Conservation (phyloP, 2,329 filamentous ascomycete species). For the Pseudomassariella vexata region DNA sequence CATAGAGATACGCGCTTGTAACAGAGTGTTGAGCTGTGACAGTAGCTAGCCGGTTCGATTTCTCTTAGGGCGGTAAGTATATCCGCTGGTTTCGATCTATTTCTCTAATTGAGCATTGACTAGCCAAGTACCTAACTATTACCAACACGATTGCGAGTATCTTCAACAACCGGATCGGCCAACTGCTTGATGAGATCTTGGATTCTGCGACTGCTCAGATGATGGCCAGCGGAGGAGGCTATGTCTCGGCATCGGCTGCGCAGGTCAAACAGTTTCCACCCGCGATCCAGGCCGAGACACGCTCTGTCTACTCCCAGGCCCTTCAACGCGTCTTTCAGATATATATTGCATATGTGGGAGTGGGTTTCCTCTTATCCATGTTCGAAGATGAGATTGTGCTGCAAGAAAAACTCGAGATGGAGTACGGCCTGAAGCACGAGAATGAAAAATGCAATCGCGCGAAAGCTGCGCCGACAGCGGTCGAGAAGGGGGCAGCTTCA, state of each 20-base stretch:
- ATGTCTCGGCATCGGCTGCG: conserved; percentile 4
- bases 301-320: conserved; percentile 1
- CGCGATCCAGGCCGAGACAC: not conserved
- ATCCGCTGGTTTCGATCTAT: too few relatives aligned
- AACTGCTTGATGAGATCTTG: not conserved
- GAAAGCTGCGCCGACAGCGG: not conserved
- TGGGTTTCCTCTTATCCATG: conserved; percentile 1
- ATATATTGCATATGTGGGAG: conserved; percentile 3
- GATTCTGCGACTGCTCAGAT: not conserved
- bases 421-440: conserved; percentile 7
- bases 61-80: too few relatives aligned
- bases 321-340: conserved; percentile 4
- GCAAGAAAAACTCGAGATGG: conserved; percentile 4
- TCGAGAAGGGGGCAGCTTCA: too few relatives aligned
- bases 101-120: too few relatives aligned
- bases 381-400: conserved; percentile 4
- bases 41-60: too few relatives aligned
- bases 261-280: conserved; percentile 4
- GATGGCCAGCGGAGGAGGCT: conserved; percentile 1
- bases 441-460: not conserved
- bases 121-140: not conserved
- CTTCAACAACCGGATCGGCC: conserved; percentile 3
- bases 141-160: too few relatives aligned
- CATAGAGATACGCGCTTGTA: too few relatives aligned
- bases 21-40: too few relatives aligned